These are phyloP conservation scores for Leccinellum albellum DNA, from an alignment of 768 basidiomycete genomes.

Conservation along the genomic window DNA sequence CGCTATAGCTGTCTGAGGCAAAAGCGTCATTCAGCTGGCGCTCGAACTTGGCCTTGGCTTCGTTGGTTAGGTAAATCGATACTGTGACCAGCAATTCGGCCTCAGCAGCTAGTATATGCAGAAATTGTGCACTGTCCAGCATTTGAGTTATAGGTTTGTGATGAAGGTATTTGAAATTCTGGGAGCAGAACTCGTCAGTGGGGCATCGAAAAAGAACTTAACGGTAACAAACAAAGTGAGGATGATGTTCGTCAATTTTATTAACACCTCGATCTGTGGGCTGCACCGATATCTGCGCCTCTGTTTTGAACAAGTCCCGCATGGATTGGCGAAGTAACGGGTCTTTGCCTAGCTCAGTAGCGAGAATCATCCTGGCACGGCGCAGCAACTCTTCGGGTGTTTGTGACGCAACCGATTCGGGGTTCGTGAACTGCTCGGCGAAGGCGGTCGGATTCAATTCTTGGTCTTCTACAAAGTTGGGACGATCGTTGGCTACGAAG, in stretches of 20 bases:
- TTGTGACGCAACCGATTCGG: slow-evolving; percentile 55
- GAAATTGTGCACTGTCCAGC: slow-evolving; percentile 72
- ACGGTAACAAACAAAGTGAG: slow-evolving; percentile 56
- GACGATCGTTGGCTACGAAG: slow-evolving; percentile 56
- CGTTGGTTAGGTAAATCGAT: slow-evolving; percentile 60
- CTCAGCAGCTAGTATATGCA: slow-evolving; percentile 89
- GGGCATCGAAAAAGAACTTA: neutral
- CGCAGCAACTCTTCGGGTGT: slow-evolving; percentile 65
- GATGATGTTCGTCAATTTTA: slow-evolving; percentile 73
- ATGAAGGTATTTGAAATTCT: slow-evolving; percentile 95
- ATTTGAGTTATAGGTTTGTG: slow-evolving; percentile 73
- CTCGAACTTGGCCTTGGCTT: slow-evolving; percentile 64
- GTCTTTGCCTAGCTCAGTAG: slow-evolving; percentile 90
- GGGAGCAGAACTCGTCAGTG: slow-evolving; percentile 4
- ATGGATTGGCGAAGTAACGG: slow-evolving; percentile 79
- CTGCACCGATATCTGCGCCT: slow-evolving; percentile 71
- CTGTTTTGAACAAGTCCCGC: slow-evolving; percentile 67
- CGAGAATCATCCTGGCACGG: slow-evolving; percentile 77
- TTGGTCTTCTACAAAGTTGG: slow-evolving; percentile 77
- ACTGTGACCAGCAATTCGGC: slow-evolving; percentile 82
- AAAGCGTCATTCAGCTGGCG: slow-evolving; percentile 77
- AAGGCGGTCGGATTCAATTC: slow-evolving; percentile 73
- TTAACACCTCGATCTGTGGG: slow-evolving; percentile 84
- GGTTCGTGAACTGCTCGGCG: slow-evolving; percentile 83
- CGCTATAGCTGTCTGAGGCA: slow-evolving; percentile 78